phyloP scores from a whole-genome alignment of 768 basidiomycete genomes.

The Russula sp. region DNA sequence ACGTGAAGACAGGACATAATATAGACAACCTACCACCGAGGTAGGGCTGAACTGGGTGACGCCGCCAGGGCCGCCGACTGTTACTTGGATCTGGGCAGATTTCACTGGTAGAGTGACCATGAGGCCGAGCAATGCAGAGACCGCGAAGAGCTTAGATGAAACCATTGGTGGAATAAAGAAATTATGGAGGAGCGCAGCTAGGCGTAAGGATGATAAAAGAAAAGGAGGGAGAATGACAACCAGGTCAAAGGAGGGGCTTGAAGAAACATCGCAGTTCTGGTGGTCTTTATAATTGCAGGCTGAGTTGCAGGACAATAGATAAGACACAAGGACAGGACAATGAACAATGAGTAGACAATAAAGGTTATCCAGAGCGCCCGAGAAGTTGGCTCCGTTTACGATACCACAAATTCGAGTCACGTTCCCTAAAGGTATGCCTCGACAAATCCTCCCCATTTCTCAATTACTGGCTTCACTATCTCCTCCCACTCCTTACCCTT shows the following conservation, averaged over 20 bases:
- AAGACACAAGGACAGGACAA: conserved; percentile 8
- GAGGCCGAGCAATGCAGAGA: conserved; percentile 32
- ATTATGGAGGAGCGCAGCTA: conserved; percentile 6
- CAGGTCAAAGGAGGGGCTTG: conserved; percentile 23
- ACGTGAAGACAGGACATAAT: no score
- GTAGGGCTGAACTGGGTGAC: conserved; percentile 43
- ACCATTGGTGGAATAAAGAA: conserved; percentile 9
- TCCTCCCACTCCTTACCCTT: conserved; percentile 70
- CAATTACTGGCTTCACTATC: conserved; percentile 71
- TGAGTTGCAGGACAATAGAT: conserved; percentile 9
- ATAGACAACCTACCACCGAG: conserved; percentile 33
- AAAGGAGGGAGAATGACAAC: conserved; percentile 7
- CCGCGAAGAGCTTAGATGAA: conserved; percentile 31
- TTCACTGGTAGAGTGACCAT: conserved; percentile 39
- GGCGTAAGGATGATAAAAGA: conserved; percentile 1
- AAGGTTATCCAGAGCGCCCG: neutral
- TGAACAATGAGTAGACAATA: neutral
- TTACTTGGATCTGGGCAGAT: conserved; percentile 43
- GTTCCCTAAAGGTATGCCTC: conserved; percentile 34
- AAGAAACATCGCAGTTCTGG: neutral
- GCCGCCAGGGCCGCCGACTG: conserved; percentile 47
- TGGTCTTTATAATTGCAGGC: conserved; percentile 17
- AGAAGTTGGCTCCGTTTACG: neutral
- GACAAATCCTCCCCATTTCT: conserved; percentile 74
- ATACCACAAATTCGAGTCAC: neutral